Evolutionary conservation across 768 basidiomycete species (phyloP).

Genomic region (Suillus variegatus): DNA sequence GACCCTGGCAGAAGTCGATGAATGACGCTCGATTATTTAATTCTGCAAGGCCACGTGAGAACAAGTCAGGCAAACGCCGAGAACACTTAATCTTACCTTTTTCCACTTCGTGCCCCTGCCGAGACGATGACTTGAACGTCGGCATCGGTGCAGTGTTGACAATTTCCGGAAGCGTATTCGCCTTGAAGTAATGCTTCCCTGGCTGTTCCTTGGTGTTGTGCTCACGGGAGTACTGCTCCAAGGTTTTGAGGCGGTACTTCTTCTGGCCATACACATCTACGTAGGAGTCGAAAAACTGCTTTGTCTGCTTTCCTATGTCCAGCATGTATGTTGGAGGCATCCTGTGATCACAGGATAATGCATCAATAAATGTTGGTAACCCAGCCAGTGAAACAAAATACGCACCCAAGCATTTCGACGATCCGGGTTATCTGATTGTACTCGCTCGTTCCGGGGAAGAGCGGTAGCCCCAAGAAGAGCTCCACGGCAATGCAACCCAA

Average conservation of each 20-base stretch:
- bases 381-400: slow-evolving; percentile 15
- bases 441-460: slow-evolving; percentile 99
- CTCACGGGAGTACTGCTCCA: slow-evolving; percentile 96
- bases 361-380: background rate
- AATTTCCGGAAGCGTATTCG: slow-evolving; percentile 90
- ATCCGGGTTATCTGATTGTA: slow-evolving; percentile 98
- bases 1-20: slow-evolving; percentile 95
- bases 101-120: slow-evolving; percentile 82
- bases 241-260: slow-evolving; percentile 83
- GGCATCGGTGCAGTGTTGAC: slow-evolving; percentile 96
- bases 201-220: slow-evolving; percentile 96
- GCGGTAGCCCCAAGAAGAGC: slow-evolving; percentile 91
- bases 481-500: slow-evolving; percentile 98
- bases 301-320: slow-evolving; percentile 93
- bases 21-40: slow-evolving; percentile 92
- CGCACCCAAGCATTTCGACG: slow-evolving; percentile 97
- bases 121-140: slow-evolving; percentile 68
- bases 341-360: slow-evolving; percentile 41
- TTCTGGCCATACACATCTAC: slow-evolving; percentile 78
- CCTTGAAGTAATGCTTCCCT: slow-evolving; percentile 98
- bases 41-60: slow-evolving; percentile 41
- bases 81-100: slow-evolving; percentile 59
- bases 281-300: slow-evolving; percentile 87
- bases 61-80: slow-evolving; percentile 8
- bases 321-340: slow-evolving; percentile 91